Conservation (phyloP, 192 early-diverging fungal genomes). For the Coemansia sp. region DNA sequence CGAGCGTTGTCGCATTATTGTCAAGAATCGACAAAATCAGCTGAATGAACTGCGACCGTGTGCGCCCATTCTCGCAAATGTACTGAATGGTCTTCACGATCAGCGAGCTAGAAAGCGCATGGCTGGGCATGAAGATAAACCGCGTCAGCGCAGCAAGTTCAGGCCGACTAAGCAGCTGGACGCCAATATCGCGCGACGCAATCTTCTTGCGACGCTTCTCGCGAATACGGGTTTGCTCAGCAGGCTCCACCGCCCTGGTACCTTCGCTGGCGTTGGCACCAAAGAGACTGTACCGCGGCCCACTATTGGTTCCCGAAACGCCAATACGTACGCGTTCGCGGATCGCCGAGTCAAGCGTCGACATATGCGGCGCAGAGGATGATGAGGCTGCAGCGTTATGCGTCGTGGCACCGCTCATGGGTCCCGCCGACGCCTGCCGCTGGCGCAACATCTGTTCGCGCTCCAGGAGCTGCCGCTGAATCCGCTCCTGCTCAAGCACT, state of each 20-base stretch:
- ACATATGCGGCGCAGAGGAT: constrained; percentile 5
- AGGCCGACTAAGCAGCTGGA: constrained; percentile 72
- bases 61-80: constrained; percentile 87
- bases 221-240: constrained; percentile 32
- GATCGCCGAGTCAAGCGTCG: constrained; percentile 19
- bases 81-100: constrained; percentile 41
- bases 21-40: constrained; percentile 84
- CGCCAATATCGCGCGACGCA: constrained; percentile 41
- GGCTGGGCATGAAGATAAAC: constrained; percentile 85
- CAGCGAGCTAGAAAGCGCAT: constrained; percentile 67
- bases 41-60: constrained; percentile 79
- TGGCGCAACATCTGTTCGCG: constrained; percentile 55
- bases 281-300: neutral
- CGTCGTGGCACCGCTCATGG: constrained; percentile 13
- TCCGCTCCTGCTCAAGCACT: constrained; percentile 70
- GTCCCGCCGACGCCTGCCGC: constrained; percentile 3
- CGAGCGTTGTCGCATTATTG: constrained; percentile 58
- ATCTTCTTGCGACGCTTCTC: constrained; percentile 47
- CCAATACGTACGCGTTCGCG: constrained; percentile 36
- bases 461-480: constrained; percentile 67
- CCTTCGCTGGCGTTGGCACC: constrained; percentile 1
- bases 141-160: constrained; percentile 82
- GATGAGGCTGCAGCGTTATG: neutral
- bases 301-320: constrained; percentile 3
- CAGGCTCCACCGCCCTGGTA: neutral